Evolutionary conservation across 306 rosid species (phyloP), one percentile per base, ranked within the genome.

Genomic region (Prunus persica): DNA sequence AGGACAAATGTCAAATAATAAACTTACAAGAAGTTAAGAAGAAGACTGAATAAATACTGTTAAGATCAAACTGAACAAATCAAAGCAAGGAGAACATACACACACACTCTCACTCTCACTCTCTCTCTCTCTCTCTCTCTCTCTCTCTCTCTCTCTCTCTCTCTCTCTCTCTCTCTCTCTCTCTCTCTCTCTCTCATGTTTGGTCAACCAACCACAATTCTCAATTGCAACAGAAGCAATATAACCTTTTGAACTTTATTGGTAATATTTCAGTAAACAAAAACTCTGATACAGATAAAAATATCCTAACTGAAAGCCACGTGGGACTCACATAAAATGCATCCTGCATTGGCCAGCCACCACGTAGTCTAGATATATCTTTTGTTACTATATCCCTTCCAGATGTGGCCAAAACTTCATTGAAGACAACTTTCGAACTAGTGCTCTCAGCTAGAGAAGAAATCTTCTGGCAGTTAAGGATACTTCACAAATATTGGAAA

Each of bases 261-360:
- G 62, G 5, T n/a, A 56, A 10, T 56, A 56, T 56, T 56, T n/a
- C 6, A 58, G 34, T 24, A 28, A 27, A 62, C 43, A 28, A 62
- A 60, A 61, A 24, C 25, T 51, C 38, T 56, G 34, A 15, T n/a
- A 62, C n/a, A 22, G 8, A 49, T 43, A n/a, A 27, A 43, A 32
- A 13, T 32, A 47, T 67, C 71, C 51, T 50, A 51, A 28, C 38
- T 11, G 67, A 51, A 84, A 84, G 75, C 41, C 28, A 76, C 65
- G 71, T 62, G 25, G 64, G 52, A 84, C 96, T 90, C 86, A 94
- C 98, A 81, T 90, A 82, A 84, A 95, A 95, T 34, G 97, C 98
- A 82, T 95, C 98, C 76, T 90, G 97, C 91, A 95, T 92, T 19
- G 97, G 93, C 98, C 98, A 95, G 73, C 98, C 98, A 77, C 98